These are phyloP conservation scores for Fusarium paranaense DNA, from an alignment of 2,329 filamentous ascomycete genomes.

Conservation along the genomic window DNA sequence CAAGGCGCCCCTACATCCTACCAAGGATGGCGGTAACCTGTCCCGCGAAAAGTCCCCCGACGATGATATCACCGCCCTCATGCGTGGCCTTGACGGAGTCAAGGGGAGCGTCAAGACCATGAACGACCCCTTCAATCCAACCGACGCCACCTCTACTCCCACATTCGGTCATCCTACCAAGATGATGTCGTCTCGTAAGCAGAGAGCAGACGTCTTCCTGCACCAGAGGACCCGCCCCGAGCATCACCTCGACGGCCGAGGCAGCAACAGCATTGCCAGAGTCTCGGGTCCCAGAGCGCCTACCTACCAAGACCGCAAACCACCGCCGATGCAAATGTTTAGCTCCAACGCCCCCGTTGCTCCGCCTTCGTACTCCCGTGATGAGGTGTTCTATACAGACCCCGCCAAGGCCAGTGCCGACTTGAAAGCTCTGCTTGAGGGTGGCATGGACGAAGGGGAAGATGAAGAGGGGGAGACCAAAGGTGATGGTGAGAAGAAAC, in stretches of 20 bases:
- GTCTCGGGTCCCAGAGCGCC: constrained; percentile 61
- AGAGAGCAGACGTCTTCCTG: constrained; percentile 67
- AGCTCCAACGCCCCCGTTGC: constrained; percentile 51
- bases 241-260: constrained; percentile 61
- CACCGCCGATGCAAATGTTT: constrained; percentile 61
- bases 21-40: constrained; percentile 46
- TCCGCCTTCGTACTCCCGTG: constrained; percentile 43
- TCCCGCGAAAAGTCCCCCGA: constrained; percentile 46
- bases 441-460: constrained; percentile 79
- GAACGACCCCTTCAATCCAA: constrained; percentile 22
- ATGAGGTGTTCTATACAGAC: constrained; percentile 74
- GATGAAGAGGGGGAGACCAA: constrained; percentile 52
- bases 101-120: constrained; percentile 38
- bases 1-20: constrained; percentile 57
- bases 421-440: constrained; percentile 84
- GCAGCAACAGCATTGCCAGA: constrained; percentile 49
- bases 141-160: constrained; percentile 37
- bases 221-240: constrained; percentile 67
- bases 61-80: constrained; percentile 49
- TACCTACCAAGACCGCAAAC: constrained; percentile 60
- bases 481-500: constrained; percentile 34
- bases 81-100: constrained; percentile 46
- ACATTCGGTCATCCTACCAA: constrained; percentile 55
- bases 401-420: constrained; percentile 79
- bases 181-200: constrained; percentile 63